A percentile compares a stretch with the other conserved stretches of the same genome.
Conservation (phyloP, 352 stramenopile genomes). For the Globisporangium nodosum region DNA sequence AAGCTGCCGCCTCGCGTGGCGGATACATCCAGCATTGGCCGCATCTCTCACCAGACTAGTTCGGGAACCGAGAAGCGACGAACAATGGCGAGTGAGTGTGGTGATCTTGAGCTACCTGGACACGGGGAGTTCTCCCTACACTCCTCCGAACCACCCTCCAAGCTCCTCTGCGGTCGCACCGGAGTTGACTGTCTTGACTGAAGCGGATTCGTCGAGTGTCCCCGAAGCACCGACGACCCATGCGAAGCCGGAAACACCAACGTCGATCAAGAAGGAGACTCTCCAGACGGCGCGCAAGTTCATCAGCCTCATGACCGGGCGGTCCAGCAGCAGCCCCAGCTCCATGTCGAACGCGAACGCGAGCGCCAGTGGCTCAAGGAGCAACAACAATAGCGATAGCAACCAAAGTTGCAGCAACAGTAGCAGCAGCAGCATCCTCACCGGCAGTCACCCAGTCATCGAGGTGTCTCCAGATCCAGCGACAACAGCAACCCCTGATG, state of each 20-base stretch:
- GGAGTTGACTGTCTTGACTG: background rate
- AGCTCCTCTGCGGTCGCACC: background rate
- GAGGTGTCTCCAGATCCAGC: background rate
- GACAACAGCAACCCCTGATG: too few species aligned
- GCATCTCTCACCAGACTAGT: slow-evolving; percentile 30
- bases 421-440: slow-evolving; percentile 12
- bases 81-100: slow-evolving; percentile 33
- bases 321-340: slow-evolving; percentile 11
- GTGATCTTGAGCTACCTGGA: slow-evolving; percentile 36
- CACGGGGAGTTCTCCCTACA: background rate
- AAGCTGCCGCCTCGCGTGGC: slow-evolving; percentile 18
- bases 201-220: background rate
- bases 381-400: slow-evolving; percentile 5
- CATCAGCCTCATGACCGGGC: slow-evolving; percentile 22
- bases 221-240: background rate
- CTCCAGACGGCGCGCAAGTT: slow-evolving; percentile 15
- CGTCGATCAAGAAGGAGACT: slow-evolving; percentile 12
- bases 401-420: slow-evolving; percentile 5
- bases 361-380: slow-evolving; percentile 9
- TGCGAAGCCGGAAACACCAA: slow-evolving; percentile 1
- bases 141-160: slow-evolving; percentile 4
- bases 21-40: slow-evolving; percentile 24
- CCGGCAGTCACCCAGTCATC: background rate
- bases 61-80: slow-evolving; percentile 24
- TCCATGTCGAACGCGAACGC: background rate